Conservation (phyloP, 2,329 filamentous ascomycete genomes). For the Arthrobotrys entomopaga region DNA sequence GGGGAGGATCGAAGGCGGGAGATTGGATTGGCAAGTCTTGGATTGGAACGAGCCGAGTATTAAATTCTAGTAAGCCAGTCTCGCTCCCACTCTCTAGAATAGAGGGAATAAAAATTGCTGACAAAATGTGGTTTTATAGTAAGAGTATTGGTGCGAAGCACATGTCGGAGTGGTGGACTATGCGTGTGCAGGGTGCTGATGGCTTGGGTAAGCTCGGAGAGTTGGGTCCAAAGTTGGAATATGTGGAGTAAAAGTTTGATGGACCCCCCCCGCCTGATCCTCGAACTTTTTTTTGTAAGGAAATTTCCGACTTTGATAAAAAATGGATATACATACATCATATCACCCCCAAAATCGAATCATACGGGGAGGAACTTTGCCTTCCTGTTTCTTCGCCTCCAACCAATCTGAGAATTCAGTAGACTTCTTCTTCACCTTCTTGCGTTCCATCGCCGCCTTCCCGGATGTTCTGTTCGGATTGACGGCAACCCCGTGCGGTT, state of each 20-base stretch:
- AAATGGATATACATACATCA: not conserved
- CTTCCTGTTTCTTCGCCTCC: conserved; percentile 34
- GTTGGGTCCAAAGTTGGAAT: conserved; percentile 59
- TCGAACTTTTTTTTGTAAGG: not conserved
- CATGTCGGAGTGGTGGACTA: conserved; percentile 77
- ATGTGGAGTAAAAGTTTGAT: conserved; percentile 30
- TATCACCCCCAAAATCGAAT: not conserved
- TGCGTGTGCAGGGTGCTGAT: conserved; percentile 76
- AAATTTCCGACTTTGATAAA: conserved; percentile 7
- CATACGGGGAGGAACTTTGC: conserved; percentile 28
- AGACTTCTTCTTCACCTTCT: conserved; percentile 15
- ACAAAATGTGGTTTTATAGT: conserved; percentile 48
- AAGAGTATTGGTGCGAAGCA: conserved; percentile 73
- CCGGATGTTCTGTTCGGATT: conserved; percentile 35
- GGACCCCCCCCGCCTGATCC: not conserved
- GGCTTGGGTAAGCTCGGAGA: conserved; percentile 70
- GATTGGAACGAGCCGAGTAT: conserved; percentile 94
- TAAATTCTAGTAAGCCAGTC: conserved; percentile 73
- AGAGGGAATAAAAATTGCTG: not conserved
- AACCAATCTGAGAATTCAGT: conserved; percentile 33
- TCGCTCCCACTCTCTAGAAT: not conserved
- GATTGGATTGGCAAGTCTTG: conserved; percentile 89
- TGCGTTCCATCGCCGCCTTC: conserved; percentile 18
- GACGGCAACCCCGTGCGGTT: conserved; percentile 16
- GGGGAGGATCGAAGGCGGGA: conserved; percentile 74